Evolutionary conservation across 2,329 filamentous ascomycete species (phyloP), one percentile per base, ranked within the genome.

Genomic region (Hymenoscyphus infarciens): DNA sequence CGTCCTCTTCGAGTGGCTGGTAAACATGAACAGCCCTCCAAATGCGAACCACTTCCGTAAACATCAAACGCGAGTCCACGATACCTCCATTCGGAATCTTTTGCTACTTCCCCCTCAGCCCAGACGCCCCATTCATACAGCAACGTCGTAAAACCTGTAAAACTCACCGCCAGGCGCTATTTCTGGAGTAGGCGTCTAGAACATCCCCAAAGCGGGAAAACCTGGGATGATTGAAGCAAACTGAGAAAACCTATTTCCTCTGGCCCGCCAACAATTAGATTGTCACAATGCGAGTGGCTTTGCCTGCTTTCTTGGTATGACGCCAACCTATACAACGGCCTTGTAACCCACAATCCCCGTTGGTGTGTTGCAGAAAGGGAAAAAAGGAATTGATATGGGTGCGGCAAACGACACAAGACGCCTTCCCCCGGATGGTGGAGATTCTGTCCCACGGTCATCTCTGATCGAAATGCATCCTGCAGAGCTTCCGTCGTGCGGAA

Each of bases 381-480:
- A 56, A 29, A 45, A 45, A n/a, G 25, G 15, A 8, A 29, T 5
- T 56, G 13, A 56, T 33, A 56, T 31, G 16, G 11, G 10, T 25
- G 25, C 31, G 25, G 31, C n/a, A 35, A 27, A n/a, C 25, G 10
- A 33, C 25, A 13, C n/a, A 22, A 31, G 15, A 27, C 33, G 33
- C 33, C 53, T 27, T 1, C 27, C 53, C 19, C 53, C 33, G 33
- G 33, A 13, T 35, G 33, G 6, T 35, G 33, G 33, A 35, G 13
- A 35, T 60, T 38, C 57, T 58, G 66, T 66, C 57, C 64, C 61
- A 64, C 64, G 38, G 33, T 45, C n/a, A 63, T 68, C 60, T 64
- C n/a, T 61, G 65, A 67, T 65, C 57, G 56, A 67, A 63, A 64
- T 64, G 64, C 64, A 63, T 59, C 49, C 60, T 68, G 67, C 67